Evolutionary conservation across 495 filamentous ascomycete species (phyloP), one percentile per base, ranked within the genome.

Genomic region (Hypomontagnella submonticulosa): DNA sequence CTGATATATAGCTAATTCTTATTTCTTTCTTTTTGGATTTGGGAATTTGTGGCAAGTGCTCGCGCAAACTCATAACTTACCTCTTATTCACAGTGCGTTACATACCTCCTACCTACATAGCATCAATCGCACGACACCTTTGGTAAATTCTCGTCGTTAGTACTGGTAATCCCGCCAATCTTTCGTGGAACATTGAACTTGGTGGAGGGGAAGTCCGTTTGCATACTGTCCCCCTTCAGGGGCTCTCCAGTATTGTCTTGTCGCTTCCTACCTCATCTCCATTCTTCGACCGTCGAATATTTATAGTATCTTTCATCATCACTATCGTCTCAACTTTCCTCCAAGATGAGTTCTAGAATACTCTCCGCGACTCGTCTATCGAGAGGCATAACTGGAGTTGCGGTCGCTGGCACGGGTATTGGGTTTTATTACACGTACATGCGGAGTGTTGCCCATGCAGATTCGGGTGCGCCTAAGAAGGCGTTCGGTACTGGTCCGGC

Each of bases 341-440:
- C 9, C 1, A 63, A 19, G 13, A 63, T 69, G 66, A 47, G 8
- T 23, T 44, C 19, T 41, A 57, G 53, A 23, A 42, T 69, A 41
- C 19, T 60, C 0, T 8, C 56, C 11, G 16, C 38, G 15, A 10
- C 56, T 49, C 50, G 47, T 18, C 51, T 63, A 9, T 32, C 52
- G 4, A 37, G 57, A 15, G 50, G 59, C 6, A 20, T 63, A 23
- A 42, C 54, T 20, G 27, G 59, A 19, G 27, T 56, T 33, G 66
- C 66, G 18, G 11, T 67, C 15, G 63, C 60, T 13, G 61, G 71
- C 8, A 15, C 62, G 3, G 63, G 71, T 3, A 16, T 59, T 42
- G 65, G 66, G 0, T n/a, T 70, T n/a, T 74, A 71, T 44, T 73
- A 65, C 16, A 57, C 47, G 12, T 67, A 69, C 47, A 60, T 68